phyloP scores from a whole-genome alignment of 2,329 filamentous ascomycete species.

The Neurospora sp. region DNA sequence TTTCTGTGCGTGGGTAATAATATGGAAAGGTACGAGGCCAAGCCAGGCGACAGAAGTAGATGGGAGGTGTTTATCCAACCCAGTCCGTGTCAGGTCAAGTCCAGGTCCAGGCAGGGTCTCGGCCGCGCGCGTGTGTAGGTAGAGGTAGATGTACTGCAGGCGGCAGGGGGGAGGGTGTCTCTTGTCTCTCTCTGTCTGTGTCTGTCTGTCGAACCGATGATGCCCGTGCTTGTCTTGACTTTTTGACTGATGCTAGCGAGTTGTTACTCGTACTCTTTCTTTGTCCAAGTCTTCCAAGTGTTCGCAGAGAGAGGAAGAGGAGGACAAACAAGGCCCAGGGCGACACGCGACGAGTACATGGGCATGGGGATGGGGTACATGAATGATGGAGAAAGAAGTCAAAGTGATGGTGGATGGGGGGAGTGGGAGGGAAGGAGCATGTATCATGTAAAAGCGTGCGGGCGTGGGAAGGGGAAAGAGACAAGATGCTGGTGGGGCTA shows the following conservation, averaged over 20 bases:
- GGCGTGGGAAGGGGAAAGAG: conserved; percentile 3
- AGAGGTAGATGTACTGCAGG: neutral
- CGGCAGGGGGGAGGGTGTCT: neutral
- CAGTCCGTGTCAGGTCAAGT: neutral
- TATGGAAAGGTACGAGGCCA: neutral
- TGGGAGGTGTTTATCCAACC: neutral
- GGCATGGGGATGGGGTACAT: conserved; percentile 13
- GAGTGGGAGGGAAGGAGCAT: conserved; percentile 1
- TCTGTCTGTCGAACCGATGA: neutral
- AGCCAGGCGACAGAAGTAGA: neutral
- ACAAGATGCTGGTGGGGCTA: conserved; percentile 3
- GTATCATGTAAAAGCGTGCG: conserved; percentile 1
- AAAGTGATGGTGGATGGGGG: conserved; percentile 7
- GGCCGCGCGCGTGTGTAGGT: neutral
- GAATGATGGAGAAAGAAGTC: conserved; percentile 9
- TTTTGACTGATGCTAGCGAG: neutral
- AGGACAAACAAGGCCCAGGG: neutral
- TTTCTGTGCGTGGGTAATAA: neutral
- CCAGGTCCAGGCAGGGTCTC: neutral
- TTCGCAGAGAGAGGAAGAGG: neutral
- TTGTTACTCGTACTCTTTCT: neutral
- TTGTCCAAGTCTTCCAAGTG: neutral
- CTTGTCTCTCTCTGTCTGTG: neutral
- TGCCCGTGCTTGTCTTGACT: neutral
- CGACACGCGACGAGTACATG: conserved; percentile 14